Base-by-base conservation (phyloP, 2,329 filamentous ascomycete genomes). In the Ampelomyces quisqualis region DNA sequence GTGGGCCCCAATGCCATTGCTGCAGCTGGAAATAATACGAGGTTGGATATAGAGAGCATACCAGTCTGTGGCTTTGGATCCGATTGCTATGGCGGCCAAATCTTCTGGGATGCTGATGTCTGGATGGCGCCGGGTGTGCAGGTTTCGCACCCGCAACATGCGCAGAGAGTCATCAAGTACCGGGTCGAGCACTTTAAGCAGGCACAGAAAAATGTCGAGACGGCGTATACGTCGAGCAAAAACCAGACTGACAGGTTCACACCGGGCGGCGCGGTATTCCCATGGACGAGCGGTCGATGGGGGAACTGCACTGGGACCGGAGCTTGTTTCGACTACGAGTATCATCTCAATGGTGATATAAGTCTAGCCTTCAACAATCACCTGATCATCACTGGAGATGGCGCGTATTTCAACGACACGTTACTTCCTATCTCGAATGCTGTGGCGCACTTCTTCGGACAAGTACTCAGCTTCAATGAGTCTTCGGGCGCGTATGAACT, bases 301-400 rank as follows among this genome's bases (percentile, higher is more conserved):
- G 84, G 84, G 2, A 86, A 87, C 54, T 87, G 84, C 55, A 87
- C 84, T 4, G 72, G 64, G 2, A 73, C 70, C n/a, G 74, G 73
- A 5, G 72, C 73, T 13, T 87, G 84, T 61, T 84, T 82, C 53
- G 83, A 87, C 61, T 86, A 87, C 50, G 76, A 87, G 58, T 88
- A 87, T 53, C 84, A 87, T 60, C 54, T 87, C 24, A 86, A 86
- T 52, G 81, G 82, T 6, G 84, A 86, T 51, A 85, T 87, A 51
- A 81, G 79, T 0, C 69, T 85, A 20, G 74, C 79, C 1, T 70
- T 84, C 44, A 73, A 78, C 52, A 82, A 84, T 38, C 79, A 84
- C 45, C 81, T 76, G 69, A 71, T 78, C 11, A 73, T 76, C 2
- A 82, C 78, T 32, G 82, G 81, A 11, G 79, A 85, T 55, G 75